A percentile compares a stretch with the other conserved stretches of the same genome.
phyloP scores from a whole-genome alignment of 768 basidiomycete species.

The Mycena rosella region DNA sequence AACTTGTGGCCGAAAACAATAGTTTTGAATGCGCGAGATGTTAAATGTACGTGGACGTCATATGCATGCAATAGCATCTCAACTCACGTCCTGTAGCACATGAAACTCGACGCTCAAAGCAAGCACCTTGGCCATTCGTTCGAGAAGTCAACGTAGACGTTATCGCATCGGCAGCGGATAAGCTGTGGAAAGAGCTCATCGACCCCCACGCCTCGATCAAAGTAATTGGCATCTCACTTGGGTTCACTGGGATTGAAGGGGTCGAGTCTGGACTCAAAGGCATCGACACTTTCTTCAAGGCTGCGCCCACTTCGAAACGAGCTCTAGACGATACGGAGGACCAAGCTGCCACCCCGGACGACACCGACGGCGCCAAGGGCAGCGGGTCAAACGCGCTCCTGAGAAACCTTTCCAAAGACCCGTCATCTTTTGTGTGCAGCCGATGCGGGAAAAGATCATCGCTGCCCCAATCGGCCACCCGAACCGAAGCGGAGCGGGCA shows the following conservation, averaged over 20 bases:
- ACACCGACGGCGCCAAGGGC: background rate
- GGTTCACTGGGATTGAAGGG: slow-evolving; percentile 83
- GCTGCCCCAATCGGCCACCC: slow-evolving; percentile 43
- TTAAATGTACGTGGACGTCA: slow-evolving; percentile 56
- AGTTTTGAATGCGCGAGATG: slow-evolving; percentile 78
- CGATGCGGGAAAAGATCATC: slow-evolving; percentile 66
- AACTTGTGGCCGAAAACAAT: slow-evolving; percentile 95
- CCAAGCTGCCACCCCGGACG: background rate
- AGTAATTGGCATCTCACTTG: slow-evolving; percentile 78
- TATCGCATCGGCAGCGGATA: slow-evolving; percentile 81
- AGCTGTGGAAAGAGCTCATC: slow-evolving; percentile 90
- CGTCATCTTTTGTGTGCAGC: slow-evolving; percentile 64
- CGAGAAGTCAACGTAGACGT: slow-evolving; percentile 79
- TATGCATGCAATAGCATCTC: background rate
- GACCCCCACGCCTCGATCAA: slow-evolving; percentile 68
- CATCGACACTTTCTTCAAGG: slow-evolving; percentile 89
- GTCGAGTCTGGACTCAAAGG: slow-evolving; percentile 84
- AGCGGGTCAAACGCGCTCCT: slow-evolving; percentile 3
- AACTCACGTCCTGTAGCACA: slow-evolving; percentile 60
- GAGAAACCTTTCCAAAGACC: slow-evolving; percentile 28
- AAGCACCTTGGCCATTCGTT: slow-evolving; percentile 89
- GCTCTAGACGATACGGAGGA: slow-evolving; percentile 43
- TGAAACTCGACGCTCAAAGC: slow-evolving; percentile 79
- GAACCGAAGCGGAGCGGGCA: slow-evolving; percentile 48
- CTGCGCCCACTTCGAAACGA: slow-evolving; percentile 53